phyloP scores from a whole-genome alignment of 108 stramenopile species.

The Skeletonema tropicum region DNA sequence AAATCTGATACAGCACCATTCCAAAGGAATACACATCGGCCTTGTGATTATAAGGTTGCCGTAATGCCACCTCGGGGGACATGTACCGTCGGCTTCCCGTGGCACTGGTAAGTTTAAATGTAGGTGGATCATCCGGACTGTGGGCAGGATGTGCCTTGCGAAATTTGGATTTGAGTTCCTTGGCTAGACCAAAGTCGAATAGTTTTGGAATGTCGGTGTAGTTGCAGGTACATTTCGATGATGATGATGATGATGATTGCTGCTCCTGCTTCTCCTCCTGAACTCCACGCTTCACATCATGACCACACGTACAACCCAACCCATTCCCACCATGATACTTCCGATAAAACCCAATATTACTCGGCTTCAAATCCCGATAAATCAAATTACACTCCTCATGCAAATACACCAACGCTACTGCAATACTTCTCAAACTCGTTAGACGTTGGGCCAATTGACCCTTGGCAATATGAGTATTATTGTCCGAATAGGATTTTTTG shows the following conservation, averaged over 20 bases:
- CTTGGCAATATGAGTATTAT: neutral
- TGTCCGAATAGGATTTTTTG: neutral
- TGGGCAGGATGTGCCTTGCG: neutral
- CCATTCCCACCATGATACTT: neutral
- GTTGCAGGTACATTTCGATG: neutral
- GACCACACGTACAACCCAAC: neutral
- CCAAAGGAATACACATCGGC: constrained; percentile 83
- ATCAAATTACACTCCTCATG: constrained; percentile 60
- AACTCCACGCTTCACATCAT: neutral
- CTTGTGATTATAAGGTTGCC: constrained; percentile 64
- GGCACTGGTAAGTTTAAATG: constrained; percentile 49
- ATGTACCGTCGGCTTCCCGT: constrained; percentile 58
- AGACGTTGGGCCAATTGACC: constrained; percentile 21
- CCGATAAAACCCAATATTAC: constrained; percentile 60
- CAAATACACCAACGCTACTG: constrained; percentile 65
- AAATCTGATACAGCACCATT: constrained; percentile 72
- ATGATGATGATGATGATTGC: neutral
- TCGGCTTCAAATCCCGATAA: constrained; percentile 72
- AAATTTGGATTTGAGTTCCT: constrained; percentile 46
- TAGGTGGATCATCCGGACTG: constrained; percentile 3
- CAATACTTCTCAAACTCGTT: constrained; percentile 42
- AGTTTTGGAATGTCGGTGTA: constrained; percentile 46
- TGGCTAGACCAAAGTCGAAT: constrained; percentile 80
- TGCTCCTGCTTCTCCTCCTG: neutral
- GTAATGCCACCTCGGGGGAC: constrained; percentile 64